Conservation (phyloP, 129 eudicot species). For the Lactuca saligna region DNA sequence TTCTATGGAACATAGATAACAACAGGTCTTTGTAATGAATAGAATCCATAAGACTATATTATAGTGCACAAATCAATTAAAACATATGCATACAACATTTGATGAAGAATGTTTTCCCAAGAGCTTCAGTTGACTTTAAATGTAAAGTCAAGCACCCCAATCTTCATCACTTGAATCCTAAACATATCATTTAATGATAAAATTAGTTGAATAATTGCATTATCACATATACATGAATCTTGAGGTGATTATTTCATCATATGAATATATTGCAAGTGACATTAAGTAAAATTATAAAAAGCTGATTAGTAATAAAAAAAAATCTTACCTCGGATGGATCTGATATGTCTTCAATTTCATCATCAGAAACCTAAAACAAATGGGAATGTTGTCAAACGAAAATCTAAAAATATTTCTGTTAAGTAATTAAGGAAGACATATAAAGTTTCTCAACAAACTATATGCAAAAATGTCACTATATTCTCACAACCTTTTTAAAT, state of each 20-base stretch:
- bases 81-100: slow-evolving; percentile 1
- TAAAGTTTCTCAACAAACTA: not conserved
- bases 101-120: not conserved
- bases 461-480: not conserved
- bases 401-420: slow-evolving; percentile 8
- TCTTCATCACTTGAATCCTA: slow-evolving; percentile 40
- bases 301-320: slow-evolving; percentile 14
- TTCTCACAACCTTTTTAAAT: not conserved
- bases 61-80: not conserved
- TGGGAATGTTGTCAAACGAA: slow-evolving; percentile 6
- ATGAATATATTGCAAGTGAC: too few relatives aligned
- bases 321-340: slow-evolving; percentile 56
- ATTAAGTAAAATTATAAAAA: too few relatives aligned
- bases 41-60: not conserved
- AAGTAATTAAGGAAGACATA: slow-evolving; percentile 6
- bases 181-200: slow-evolving; percentile 4
- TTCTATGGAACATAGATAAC: too few relatives aligned
- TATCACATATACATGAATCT: too few relatives aligned
- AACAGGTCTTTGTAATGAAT: too few relatives aligned
- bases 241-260: too few relatives aligned
- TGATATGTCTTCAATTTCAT: slow-evolving; percentile 72
- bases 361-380: slow-evolving; percentile 55
- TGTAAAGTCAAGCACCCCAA: slow-evolving; percentile 35
- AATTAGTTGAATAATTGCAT: not conserved
- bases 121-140: not conserved